Percentiles rank a stretch among this genome's conserved stretches.
phyloP scores from a whole-genome alignment of 2,329 filamentous ascomycete genomes.

The Aspergillus pseudotamarii region DNA sequence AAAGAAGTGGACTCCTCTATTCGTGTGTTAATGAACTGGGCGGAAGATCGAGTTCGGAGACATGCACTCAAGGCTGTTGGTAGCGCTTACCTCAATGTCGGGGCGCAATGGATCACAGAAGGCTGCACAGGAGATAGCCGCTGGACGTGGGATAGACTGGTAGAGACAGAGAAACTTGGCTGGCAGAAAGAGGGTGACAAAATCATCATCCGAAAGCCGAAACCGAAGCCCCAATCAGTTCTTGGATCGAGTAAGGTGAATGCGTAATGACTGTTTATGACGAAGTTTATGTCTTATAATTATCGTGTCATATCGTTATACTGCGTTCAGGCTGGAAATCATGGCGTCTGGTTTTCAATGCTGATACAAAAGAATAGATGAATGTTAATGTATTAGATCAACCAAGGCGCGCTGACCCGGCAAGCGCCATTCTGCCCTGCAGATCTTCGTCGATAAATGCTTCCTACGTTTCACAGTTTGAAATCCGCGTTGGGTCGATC shows the following conservation, averaged over 20 bases:
- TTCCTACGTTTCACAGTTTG: slow-evolving; percentile 61
- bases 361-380: background rate
- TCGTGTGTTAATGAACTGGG: slow-evolving; percentile 77
- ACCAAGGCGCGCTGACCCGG: background rate
- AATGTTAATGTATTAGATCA: background rate
- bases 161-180: slow-evolving; percentile 70
- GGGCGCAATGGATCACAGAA: slow-evolving; percentile 70
- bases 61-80: slow-evolving; percentile 87
- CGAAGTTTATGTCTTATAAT: slow-evolving; percentile 2
- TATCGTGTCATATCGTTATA: slow-evolving; percentile 10
- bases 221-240: slow-evolving; percentile 26
- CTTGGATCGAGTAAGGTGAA: slow-evolving; percentile 22
- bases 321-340: slow-evolving; percentile 18
- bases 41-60: slow-evolving; percentile 71
- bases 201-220: slow-evolving; percentile 72
- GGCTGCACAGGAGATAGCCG: slow-evolving; percentile 46
- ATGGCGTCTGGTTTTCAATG: slow-evolving; percentile 18
- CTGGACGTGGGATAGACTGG: slow-evolving; percentile 72
- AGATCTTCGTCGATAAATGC: too few relatives aligned
- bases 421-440: background rate
- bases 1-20: slow-evolving; percentile 78
- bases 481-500: slow-evolving; percentile 75
- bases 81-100: slow-evolving; percentile 75
- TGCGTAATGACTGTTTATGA: slow-evolving; percentile 1
- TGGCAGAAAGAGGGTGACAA: slow-evolving; percentile 77